Evolutionary conservation across 768 basidiomycete genomes (phyloP), one percentile per base, ranked within the genome.

Genomic region (Filobasidium floriforme): DNA sequence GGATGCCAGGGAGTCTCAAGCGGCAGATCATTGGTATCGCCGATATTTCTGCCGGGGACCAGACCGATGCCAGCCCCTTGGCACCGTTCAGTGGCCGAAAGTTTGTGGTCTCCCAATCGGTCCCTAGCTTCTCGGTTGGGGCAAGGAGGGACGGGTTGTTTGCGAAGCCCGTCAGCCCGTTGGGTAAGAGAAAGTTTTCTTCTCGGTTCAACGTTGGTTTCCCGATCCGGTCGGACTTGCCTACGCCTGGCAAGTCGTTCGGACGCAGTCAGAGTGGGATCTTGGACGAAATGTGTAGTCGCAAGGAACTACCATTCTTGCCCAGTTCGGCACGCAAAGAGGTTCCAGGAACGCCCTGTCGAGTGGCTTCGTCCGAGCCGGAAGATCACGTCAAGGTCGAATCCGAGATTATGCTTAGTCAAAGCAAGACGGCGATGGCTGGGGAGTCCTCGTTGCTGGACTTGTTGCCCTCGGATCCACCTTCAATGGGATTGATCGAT

Each of bases 241-340:
- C 46, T 49, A 51, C 26, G 1, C 19, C 49, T 1, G 22, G 28
- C 41, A 37, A n/a, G 3, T 52, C 61, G 29, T 37, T 62, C 26
- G 49, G 44, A 19, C 62, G 66, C 9, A 46, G 54, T 57, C 54
- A 57, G 26, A 57, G 67, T 22, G 67, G 67, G 14, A 68, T 68
- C 19, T 51, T 68, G 19, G 67, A 68, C 41, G 63, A 68, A 28
- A 61, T 68, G 60, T 68, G 67, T 43, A 40, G 22, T 1, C n/a
- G 60, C 18, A 57, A 63, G 14, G 67, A 68, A 51, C 37, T 68
- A n/a, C 67, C 67, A 24, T 68, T 60, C 67, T 24, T 57, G 29
- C 54, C 62, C 52, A 29, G 44, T 28, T 55, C 62, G 14, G 37
- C 19, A n/a, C 22, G 29, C 12, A 57, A 57, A 28, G 24, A 24